Percentiles rank a stretch among this genome's conserved stretches.
Evolutionary conservation across 192 early-diverging fungal genomes (phyloP).

Genomic region (Rhizophagus prolifer): DNA sequence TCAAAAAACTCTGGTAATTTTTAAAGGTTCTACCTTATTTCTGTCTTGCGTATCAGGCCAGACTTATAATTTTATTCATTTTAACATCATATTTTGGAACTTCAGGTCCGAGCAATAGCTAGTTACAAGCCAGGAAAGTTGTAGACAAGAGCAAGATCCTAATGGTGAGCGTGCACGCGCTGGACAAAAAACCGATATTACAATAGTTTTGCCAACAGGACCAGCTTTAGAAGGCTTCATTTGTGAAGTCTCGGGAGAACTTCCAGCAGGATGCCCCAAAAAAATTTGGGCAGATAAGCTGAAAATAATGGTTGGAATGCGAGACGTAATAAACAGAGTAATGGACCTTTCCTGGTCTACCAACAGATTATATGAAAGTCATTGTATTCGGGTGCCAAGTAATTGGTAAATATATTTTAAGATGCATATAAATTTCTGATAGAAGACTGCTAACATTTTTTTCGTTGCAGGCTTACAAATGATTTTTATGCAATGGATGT

Average conservation of each 20-base stretch:
- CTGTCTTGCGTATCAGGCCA: neutral
- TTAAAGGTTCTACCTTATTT: neutral
- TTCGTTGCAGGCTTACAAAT: slow-evolving; percentile 24
- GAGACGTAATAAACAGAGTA: slow-evolving; percentile 28
- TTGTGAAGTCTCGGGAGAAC: slow-evolving; percentile 24
- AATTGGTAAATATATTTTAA: slow-evolving; percentile 16
- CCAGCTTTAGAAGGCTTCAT: slow-evolving; percentile 25
- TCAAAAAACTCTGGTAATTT: slow-evolving; percentile 20
- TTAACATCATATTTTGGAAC: slow-evolving; percentile 5
- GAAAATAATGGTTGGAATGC: slow-evolving; percentile 23
- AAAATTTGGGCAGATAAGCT: slow-evolving; percentile 26
- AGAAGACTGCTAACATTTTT: slow-evolving; percentile 9
- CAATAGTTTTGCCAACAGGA: slow-evolving; percentile 21
- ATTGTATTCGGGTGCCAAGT: slow-evolving; percentile 28
- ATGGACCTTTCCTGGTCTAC: slow-evolving; percentile 19
- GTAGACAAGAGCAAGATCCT: slow-evolving; percentile 7
- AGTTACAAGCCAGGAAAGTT: slow-evolving; percentile 13
- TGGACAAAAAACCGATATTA: slow-evolving; percentile 17
- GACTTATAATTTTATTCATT: slow-evolving; percentile 8
- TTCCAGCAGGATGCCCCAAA: slow-evolving; percentile 20
- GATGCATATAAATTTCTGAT: slow-evolving; percentile 8
- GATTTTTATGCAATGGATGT: slow-evolving; percentile 30
- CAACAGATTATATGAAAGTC: slow-evolving; percentile 25
- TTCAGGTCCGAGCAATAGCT: slow-evolving; percentile 12
- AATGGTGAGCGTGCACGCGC: neutral